Conservation (phyloP, 1,284 basidiomycete species). For the Austroboletus niveus region DNA sequence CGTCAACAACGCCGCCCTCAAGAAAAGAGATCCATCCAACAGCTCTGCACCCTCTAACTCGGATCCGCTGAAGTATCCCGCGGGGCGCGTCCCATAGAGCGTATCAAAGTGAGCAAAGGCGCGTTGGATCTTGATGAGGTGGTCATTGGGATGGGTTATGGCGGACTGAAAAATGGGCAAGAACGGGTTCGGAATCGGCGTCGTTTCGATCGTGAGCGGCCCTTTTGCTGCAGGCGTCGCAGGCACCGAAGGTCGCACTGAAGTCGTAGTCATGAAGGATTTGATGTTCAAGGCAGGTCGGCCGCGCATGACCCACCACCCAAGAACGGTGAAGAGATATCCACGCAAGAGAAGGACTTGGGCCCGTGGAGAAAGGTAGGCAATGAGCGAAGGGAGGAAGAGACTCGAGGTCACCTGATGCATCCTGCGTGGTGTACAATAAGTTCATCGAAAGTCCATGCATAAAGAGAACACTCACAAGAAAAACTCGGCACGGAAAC, state of each 20-base stretch:
- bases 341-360: conserved; percentile 42
- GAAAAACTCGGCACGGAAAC: conserved; percentile 48
- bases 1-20: conserved; percentile 30
- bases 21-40: conserved; percentile 34
- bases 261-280: conserved; percentile 37
- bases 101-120: conserved; percentile 31
- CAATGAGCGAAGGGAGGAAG: conserved; percentile 44
- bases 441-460: neutral
- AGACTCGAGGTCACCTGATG: conserved; percentile 54
- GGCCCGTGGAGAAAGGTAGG: conserved; percentile 37
- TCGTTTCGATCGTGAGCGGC: conserved; percentile 14
- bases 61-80: conserved; percentile 35
- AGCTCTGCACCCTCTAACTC: conserved; percentile 35
- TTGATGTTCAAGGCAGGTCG: conserved; percentile 40
- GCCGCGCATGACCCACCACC: conserved; percentile 43
- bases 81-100: conserved; percentile 28
- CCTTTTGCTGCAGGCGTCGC: neutral
- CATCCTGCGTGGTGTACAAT: conserved; percentile 36
- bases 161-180: conserved; percentile 33
- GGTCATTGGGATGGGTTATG: conserved; percentile 32
- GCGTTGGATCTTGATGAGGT: conserved; percentile 33
- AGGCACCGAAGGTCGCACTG: conserved; percentile 11
- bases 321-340: conserved; percentile 40
- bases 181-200: conserved; percentile 30
- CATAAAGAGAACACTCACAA: conserved; percentile 27